phyloP scores from a whole-genome alignment of 2,329 filamentous ascomycete species.

The Xylariaceae sp. region DNA sequence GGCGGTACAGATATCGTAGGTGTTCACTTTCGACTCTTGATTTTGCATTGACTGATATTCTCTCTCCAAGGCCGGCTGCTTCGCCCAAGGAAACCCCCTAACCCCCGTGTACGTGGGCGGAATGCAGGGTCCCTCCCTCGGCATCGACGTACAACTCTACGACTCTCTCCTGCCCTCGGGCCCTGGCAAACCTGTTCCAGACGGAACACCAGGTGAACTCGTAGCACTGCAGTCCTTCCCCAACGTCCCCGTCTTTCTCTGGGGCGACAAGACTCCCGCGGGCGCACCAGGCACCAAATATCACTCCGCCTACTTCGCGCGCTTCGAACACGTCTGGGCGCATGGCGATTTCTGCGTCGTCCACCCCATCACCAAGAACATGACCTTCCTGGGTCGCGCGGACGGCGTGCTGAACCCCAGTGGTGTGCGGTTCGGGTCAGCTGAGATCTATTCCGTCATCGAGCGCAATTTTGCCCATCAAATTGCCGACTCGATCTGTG shows the following conservation, averaged over 20 bases:
- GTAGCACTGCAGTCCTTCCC: slow-evolving; percentile 68
- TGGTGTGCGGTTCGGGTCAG: slow-evolving; percentile 72
- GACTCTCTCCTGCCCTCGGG: slow-evolving; percentile 54
- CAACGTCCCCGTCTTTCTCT: slow-evolving; percentile 66
- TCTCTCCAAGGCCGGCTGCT: slow-evolving; percentile 47
- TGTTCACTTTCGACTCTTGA: slow-evolving; percentile 2
- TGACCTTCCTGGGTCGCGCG: slow-evolving; percentile 64
- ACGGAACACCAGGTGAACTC: slow-evolving; percentile 67
- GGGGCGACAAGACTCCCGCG: slow-evolving; percentile 44
- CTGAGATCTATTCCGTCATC: slow-evolving; percentile 73
- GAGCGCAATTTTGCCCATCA: slow-evolving; percentile 58
- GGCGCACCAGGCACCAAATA: slow-evolving; percentile 52
- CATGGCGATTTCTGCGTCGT: slow-evolving; percentile 75
- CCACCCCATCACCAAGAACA: slow-evolving; percentile 60
- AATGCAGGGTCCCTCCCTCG: slow-evolving; percentile 46
- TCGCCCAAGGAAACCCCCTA: slow-evolving; percentile 62
- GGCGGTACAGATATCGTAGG: slow-evolving; percentile 71
- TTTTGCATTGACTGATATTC: slow-evolving; percentile 13
- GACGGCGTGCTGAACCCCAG: slow-evolving; percentile 78
- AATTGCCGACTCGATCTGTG: slow-evolving; percentile 69
- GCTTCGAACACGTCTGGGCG: slow-evolving; percentile 67
- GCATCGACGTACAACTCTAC: slow-evolving; percentile 52
- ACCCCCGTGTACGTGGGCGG: slow-evolving; percentile 59
- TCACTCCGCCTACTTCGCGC: slow-evolving; percentile 55
- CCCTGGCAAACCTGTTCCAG: slow-evolving; percentile 40